Evolutionary conservation across 2,329 filamentous ascomycete genomes (phyloP).

Genomic region (Claviceps spartinae): DNA sequence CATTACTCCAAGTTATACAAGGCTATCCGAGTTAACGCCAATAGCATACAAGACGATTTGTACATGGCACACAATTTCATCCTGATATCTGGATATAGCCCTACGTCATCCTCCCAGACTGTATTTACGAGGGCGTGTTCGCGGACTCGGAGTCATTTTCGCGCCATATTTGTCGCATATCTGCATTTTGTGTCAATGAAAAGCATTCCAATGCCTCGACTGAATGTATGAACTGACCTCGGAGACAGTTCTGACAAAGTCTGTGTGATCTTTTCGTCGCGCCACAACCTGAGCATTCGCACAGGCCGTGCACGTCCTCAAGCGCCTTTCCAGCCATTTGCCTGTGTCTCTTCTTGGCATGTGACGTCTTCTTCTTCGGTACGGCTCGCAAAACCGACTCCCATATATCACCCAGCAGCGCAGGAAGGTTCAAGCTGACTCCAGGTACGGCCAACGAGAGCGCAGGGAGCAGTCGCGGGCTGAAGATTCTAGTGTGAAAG

Average conservation of each 20-base stretch:
- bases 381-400: constrained; percentile 84
- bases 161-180: constrained; percentile 32
- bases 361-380: constrained; percentile 97
- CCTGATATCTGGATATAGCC: constrained; percentile 12
- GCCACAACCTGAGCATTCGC: constrained; percentile 82
- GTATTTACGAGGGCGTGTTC: constrained; percentile 18
- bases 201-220: background rate
- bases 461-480: constrained; percentile 36
- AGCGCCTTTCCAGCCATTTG: constrained; percentile 93
- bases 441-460: constrained; percentile 46
- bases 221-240: constrained; percentile 42
- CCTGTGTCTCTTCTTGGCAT: constrained; percentile 85
- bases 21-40: constrained; percentile 19
- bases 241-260: constrained; percentile 75
- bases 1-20: constrained; percentile 16
- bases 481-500: constrained; percentile 31
- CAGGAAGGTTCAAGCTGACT: constrained; percentile 41
- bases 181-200: constrained; percentile 15
- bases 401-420: constrained; percentile 72
- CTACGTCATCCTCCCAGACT: constrained; percentile 5
- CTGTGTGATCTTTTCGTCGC: constrained; percentile 78
- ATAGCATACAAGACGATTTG: constrained; percentile 17
- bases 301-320: constrained; percentile 77
- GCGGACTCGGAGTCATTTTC: constrained; percentile 24
- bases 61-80: constrained; percentile 17